Base-by-base conservation (phyloP, 2,329 filamentous ascomycete genomes). In the Colletotrichum cereale region DNA sequence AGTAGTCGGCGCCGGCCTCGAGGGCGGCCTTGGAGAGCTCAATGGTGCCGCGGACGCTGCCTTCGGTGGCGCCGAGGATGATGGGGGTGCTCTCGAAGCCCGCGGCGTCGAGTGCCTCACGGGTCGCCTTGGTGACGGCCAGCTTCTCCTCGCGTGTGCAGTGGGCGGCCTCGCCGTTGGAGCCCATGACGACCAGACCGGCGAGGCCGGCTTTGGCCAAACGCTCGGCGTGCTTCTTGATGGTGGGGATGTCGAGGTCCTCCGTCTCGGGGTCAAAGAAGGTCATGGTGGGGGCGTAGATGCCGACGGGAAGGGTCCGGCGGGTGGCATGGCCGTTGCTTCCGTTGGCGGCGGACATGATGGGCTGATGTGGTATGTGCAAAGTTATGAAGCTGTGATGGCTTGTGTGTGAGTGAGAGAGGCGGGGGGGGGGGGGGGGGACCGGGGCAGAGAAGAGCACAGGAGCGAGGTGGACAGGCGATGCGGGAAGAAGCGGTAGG, bases 201-300 rank as follows among this genome's bases (percentile, higher is more conserved):
- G 91, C 93, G 14, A 97, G 89, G 11, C 95, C 95, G 69, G 90
- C 92, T 79, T 90, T 86, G 48, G 91, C 92, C 58, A 97, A 89
- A 58, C 94, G 91, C 75, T 93, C 89, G 31, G 93, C 92, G 79
- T 97, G 94, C 79, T 89, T 92, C 82, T 93, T 93, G 84, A 96
- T 93, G 71, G 89, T 88, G 44, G 92, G 86, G 74, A 95, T 90
- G 79, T 97, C 94, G 77, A 97, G 87, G 60, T 96, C 93, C 83
- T 97, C 94, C 56, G 93, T 96, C 74, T 91, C 88, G 8, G 92
- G 87, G 82, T 96, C 86, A 85, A 97, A 97, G 82, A 97, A 97
- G 77, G 94, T 97, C 91, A 96, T 94, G 72, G 93, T 96, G 34
- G 94, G 94, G 72, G 93, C 93, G 82, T 96, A 97, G 80, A 96